Base-by-base conservation (phyloP, 129 eudicot species). In the Chrysanthemum lavandulifolium region DNA sequence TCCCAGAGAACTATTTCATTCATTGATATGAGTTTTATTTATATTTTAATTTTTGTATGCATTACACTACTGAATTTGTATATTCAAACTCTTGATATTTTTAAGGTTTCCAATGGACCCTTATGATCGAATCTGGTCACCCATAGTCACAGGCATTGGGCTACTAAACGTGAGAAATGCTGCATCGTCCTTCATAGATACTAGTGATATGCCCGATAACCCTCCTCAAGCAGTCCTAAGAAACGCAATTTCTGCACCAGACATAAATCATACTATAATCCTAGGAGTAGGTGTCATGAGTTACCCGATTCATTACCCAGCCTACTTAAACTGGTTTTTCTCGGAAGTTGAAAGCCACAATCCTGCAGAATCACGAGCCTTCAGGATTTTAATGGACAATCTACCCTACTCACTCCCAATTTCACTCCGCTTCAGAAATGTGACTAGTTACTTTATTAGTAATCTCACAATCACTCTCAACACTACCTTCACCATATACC, bases 91-190 rank as follows among this genome's bases (percentile, higher is more conserved):
- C 9, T 47, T 61, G 57, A 6, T 13, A 21, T 27, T 15, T 33
- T 61, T 10, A 77, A 85, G 86, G 71, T 79, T 25, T 56, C 50
- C 81, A 8, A 29, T 63, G 5, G 90, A 86, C 36, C 56, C 73
- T 2, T 88, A 83, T 48, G 89, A 86, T 81, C 84, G 91, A 67
- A 68, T 65, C 5, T 88, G 96, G 96, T 9, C 12, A 43, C 78
- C 87, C 0, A 56, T 6, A 3, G 5, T 2, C 3, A 13, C 48
- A 10, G 81, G 80, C 4, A 25, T 21, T 4, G 78, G 76, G 18
- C 21, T 76, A 19, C 10, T 21, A 3, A 18, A 50, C 2, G 52
- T 77, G 6, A 58, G 61, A 60, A 72, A 67, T 15, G 67, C 72
- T 8, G 85, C 81, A 13, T 13, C 66, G 47, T 40, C 47, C 2